phyloP scores from a whole-genome alignment of 345 rosid genomes.

The Citrus maxima region DNA sequence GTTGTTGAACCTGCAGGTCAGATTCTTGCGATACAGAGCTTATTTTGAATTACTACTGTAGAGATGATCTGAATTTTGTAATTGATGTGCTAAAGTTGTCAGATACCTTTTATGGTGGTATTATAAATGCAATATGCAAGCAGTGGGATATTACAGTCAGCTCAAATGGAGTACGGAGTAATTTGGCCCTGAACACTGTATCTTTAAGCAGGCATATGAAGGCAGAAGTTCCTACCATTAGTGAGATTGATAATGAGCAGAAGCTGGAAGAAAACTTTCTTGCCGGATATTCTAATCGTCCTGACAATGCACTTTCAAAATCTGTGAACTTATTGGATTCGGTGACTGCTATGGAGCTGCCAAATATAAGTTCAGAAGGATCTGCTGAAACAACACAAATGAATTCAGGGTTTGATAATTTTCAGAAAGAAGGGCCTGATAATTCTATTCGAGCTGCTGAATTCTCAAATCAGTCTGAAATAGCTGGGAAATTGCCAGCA shows the following conservation, averaged over 20 bases:
- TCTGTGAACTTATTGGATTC: slow-evolving; percentile 31
- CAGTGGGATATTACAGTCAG: slow-evolving; percentile 53
- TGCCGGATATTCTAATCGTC: slow-evolving; percentile 37
- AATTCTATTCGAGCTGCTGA: slow-evolving; percentile 19
- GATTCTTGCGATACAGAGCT: slow-evolving; percentile 51
- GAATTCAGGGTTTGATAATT: slow-evolving; percentile 37
- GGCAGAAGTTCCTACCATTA: slow-evolving; percentile 30
- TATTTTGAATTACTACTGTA: slow-evolving; percentile 57
- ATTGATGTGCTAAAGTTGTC: slow-evolving; percentile 68
- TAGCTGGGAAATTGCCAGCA: slow-evolving; percentile 15
- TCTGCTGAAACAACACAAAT: slow-evolving; percentile 56
- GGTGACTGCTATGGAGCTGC: slow-evolving; percentile 32
- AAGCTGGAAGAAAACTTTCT: slow-evolving; percentile 35
- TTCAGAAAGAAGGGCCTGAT: slow-evolving; percentile 31
- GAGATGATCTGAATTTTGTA: slow-evolving; percentile 52
- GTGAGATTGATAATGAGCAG: slow-evolving; percentile 30
- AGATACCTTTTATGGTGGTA: slow-evolving; percentile 38
- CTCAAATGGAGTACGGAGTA: slow-evolving; percentile 33
- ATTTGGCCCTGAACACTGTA: slow-evolving; percentile 34
- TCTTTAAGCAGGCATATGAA: slow-evolving; percentile 25
- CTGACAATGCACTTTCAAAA: slow-evolving; percentile 22
- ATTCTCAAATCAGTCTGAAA: slow-evolving; percentile 27
- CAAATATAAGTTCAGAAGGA: slow-evolving; percentile 51
- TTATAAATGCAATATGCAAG: slow-evolving; percentile 58
- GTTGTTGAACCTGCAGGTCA: slow-evolving; percentile 56